A percentile compares a stretch with the other conserved stretches of the same genome.
Conservation (phyloP, 345 rosid genomes). For the Draba incana region DNA sequence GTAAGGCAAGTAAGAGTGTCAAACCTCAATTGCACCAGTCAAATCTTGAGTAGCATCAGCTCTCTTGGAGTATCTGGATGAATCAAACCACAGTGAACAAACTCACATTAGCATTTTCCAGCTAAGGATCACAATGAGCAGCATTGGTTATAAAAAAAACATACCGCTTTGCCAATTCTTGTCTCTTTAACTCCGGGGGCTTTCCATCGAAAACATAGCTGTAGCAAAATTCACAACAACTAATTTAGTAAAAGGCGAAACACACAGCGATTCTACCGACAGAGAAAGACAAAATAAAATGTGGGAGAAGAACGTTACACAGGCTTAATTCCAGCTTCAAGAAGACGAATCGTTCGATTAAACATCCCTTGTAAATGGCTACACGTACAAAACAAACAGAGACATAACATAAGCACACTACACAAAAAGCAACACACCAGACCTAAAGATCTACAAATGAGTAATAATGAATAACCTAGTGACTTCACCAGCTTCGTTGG, state of each 20-base stretch:
- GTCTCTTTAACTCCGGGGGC: constrained; percentile 88
- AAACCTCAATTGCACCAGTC: constrained; percentile 71
- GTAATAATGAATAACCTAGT: constrained; percentile 56
- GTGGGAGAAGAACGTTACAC: constrained; percentile 54
- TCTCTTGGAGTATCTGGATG: constrained; percentile 71
- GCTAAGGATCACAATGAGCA: neutral
- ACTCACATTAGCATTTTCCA: neutral
- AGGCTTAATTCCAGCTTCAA: constrained; percentile 97
- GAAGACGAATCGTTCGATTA: constrained; percentile 84
- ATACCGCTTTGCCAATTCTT: constrained; percentile 89
- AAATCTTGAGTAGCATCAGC: constrained; percentile 75
- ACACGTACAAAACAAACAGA: neutral
- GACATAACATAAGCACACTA: neutral
- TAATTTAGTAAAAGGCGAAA: constrained; percentile 12
- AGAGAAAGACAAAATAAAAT: constrained; percentile 6
- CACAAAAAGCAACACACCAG: neutral
- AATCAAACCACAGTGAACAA: neutral
- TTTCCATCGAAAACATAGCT: constrained; percentile 91
- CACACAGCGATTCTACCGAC: neutral
- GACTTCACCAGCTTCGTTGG: constrained; percentile 97
- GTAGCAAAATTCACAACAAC: constrained; percentile 27
- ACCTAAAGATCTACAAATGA: neutral
- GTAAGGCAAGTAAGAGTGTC: constrained; percentile 18
- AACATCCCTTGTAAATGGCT: constrained; percentile 99
- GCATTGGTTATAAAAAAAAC: neutral